Conservation (phyloP, 1,284 basidiomycete genomes). For the Leccinum cinnamomeum region DNA sequence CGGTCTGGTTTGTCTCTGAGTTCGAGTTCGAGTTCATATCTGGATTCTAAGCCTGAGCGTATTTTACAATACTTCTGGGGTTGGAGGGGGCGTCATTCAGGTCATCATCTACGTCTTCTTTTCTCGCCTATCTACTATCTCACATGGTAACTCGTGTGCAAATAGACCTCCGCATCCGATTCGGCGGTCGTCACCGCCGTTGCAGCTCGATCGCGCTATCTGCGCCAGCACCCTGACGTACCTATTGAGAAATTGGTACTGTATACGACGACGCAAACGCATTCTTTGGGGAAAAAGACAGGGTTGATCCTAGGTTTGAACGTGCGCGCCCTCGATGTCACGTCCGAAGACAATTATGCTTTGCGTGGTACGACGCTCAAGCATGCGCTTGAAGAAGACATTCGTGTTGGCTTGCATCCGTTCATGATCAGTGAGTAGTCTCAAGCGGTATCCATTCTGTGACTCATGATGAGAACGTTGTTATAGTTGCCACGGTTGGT, state of each 20-base stretch:
- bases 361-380: conserved; percentile 69
- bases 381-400: conserved; percentile 70
- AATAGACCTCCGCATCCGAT: conserved; percentile 85
- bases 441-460: background rate
- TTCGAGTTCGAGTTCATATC: no score
- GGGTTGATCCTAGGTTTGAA: conserved; percentile 80
- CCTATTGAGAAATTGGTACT: conserved; percentile 71
- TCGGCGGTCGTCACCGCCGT: conserved; percentile 78
- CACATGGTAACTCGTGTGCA: background rate
- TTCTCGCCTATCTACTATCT: background rate
- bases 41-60: no score
- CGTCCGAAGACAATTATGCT: conserved; percentile 63
- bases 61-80: conserved; percentile 54
- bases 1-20: no score
- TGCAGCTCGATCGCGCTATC: conserved; percentile 71
- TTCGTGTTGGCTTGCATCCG: conserved; percentile 59
- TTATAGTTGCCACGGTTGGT: conserved; percentile 80
- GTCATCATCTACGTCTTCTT: conserved; percentile 37
- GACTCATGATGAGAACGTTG: background rate
- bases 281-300: conserved; percentile 85
- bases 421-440: conserved; percentile 73
- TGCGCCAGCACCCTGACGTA: conserved; percentile 47
- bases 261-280: conserved; percentile 91
- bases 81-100: conserved; percentile 85
- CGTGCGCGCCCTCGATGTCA: conserved; percentile 75